Percentiles rank a stretch among this genome's conserved stretches.
These are phyloP conservation scores for Arthrocladium fulminans DNA, from an alignment of 2,329 filamentous ascomycete genomes.

Conservation along the genomic window DNA sequence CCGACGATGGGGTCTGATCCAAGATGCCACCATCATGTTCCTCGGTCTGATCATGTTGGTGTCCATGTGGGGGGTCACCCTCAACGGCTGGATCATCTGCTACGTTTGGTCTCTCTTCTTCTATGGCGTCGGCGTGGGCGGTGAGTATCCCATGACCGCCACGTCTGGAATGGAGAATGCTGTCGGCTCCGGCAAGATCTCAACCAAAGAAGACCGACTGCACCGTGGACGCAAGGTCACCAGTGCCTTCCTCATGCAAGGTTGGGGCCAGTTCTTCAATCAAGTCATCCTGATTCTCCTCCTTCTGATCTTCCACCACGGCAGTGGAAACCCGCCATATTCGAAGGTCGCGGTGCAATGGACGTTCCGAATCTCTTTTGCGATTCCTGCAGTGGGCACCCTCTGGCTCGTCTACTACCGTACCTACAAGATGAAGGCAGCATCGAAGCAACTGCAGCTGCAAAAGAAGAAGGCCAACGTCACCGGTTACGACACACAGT, in stretches of 20 bases:
- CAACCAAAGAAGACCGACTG: slow-evolving; percentile 83
- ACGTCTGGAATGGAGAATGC: slow-evolving; percentile 91
- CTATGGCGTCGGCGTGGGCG: slow-evolving; percentile 57
- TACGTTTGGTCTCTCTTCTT: slow-evolving; percentile 94
- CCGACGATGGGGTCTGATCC: slow-evolving; percentile 88
- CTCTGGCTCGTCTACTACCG: slow-evolving; percentile 95
- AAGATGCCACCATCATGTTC: slow-evolving; percentile 92
- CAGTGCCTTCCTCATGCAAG: slow-evolving; percentile 94
- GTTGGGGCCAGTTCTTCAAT: slow-evolving; percentile 94
- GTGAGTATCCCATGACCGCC: slow-evolving; percentile 79
- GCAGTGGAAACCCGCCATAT: slow-evolving; percentile 68
- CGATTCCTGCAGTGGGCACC: slow-evolving; percentile 80
- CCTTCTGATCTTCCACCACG: slow-evolving; percentile 80
- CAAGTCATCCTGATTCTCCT: slow-evolving; percentile 80
- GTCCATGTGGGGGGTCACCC: slow-evolving; percentile 74
- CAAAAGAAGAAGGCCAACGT: slow-evolving; percentile 81
- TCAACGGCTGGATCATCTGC: slow-evolving; percentile 95
- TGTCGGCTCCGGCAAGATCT: slow-evolving; percentile 74
- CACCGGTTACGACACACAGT: slow-evolving; percentile 85
- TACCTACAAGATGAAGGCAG: slow-evolving; percentile 86
- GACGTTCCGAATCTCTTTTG: slow-evolving; percentile 87
- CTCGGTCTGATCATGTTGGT: slow-evolving; percentile 85
- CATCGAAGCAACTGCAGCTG: slow-evolving; percentile 68
- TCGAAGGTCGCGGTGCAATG: slow-evolving; percentile 69
- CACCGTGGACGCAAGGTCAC: slow-evolving; percentile 95